Conservation (phyloP, 345 rosid genomes). For the Lumnitzera racemosa region DNA sequence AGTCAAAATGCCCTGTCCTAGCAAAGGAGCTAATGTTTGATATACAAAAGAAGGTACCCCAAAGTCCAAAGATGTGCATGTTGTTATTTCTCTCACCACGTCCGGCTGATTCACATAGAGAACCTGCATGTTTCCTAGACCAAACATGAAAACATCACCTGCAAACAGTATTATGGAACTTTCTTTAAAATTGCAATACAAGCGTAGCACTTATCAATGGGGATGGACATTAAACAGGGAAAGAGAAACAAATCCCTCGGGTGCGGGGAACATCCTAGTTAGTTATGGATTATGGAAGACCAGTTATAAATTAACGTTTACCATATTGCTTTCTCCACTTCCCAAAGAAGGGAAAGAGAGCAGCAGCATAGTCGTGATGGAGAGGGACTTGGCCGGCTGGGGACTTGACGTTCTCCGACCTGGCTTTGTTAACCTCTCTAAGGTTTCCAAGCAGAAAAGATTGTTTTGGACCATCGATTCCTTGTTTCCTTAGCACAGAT, state of each 20-base stretch:
- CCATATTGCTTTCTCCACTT: constrained; percentile 6
- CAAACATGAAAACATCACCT: constrained; percentile 16
- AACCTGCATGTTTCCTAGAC: constrained; percentile 11
- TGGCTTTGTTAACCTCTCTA: constrained; percentile 7
- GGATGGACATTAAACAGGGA: no score
- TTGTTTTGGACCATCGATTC: constrained; percentile 18
- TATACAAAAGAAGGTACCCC: constrained; percentile 25
- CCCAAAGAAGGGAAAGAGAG: constrained; percentile 12
- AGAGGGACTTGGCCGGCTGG: no score
- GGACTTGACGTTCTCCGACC: neutral
- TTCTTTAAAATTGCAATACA: no score
- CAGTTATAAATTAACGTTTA: neutral
- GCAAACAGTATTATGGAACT: neutral
- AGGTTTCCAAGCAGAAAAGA: constrained; percentile 12
- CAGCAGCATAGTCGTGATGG: neutral
- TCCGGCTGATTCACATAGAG: constrained; percentile 12
- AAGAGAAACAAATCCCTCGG: no score
- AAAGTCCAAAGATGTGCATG: constrained; percentile 18
- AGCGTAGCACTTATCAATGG: no score
- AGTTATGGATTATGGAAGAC: no score
- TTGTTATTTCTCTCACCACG: constrained; percentile 22
- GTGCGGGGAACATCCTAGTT: no score
- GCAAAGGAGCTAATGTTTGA: constrained; percentile 14
- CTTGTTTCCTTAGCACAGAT: constrained; percentile 11
- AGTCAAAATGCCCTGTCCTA: constrained; percentile 26